Evolutionary conservation across 805 yeast species (phyloP).

Genomic region (Starmerella apicola): DNA sequence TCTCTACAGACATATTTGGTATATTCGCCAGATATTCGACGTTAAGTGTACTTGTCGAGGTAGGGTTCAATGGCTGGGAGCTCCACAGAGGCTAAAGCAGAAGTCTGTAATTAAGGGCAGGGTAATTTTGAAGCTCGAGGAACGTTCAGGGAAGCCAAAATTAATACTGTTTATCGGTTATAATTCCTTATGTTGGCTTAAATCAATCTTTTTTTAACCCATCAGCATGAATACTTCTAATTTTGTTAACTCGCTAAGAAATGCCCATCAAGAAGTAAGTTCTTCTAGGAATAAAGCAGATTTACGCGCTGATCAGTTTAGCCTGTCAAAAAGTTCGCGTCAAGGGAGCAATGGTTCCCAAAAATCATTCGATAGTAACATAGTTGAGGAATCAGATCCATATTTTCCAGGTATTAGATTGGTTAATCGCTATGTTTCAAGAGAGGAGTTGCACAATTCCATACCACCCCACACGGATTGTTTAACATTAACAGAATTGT

Average conservation of each 20-base stretch:
- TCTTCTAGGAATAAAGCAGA: not conserved
- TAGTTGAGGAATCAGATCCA: constrained; percentile 5
- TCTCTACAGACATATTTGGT: constrained; percentile 18
- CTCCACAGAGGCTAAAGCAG: too few species aligned
- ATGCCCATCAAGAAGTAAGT: not conserved
- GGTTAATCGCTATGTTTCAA: constrained; percentile 12
- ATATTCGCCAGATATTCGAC: too few species aligned
- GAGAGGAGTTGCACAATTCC: constrained; percentile 2
- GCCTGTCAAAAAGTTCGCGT: not conserved
- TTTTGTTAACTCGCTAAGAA: constrained; percentile 1
- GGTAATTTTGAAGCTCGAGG: too few species aligned
- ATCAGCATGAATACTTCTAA: not conserved
- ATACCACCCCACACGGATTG: constrained; percentile 12
- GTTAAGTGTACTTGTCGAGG: too few species aligned
- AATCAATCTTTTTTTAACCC: not conserved
- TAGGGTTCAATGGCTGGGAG: too few species aligned
- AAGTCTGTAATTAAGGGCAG: too few species aligned
- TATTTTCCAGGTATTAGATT: constrained; percentile 14
- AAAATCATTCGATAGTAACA: constrained; percentile 2
- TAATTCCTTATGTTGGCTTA: not conserved
- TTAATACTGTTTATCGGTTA: too few species aligned
- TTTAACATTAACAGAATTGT: constrained; percentile 12
- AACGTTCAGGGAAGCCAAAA: too few species aligned
- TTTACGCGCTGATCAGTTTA: not conserved
- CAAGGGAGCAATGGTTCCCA: not conserved